Base-by-base conservation (phyloP, 768 basidiomycete genomes). In the Mrakia frigida region DNA sequence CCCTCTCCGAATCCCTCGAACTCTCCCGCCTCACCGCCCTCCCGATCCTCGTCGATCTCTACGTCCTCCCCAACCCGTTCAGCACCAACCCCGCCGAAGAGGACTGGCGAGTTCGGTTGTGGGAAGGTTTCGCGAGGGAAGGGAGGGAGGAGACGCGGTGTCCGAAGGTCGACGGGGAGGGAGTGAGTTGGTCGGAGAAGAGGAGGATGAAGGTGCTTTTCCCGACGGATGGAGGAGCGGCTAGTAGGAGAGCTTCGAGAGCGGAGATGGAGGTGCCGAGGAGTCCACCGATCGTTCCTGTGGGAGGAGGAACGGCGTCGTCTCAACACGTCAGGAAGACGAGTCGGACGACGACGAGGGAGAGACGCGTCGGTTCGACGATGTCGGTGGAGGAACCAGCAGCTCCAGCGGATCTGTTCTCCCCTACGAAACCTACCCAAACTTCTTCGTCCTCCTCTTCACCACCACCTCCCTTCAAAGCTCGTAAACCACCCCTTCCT, bases 101-200 rank as follows among this genome's bases (percentile, higher is more conserved):
- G 74, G 87, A 87, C 56, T 93, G 92, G 82, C 87, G 94, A 25
- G 82, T 91, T 46, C 86, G 88, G 33, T 92, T 94, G 82, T 95
- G 95, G 81, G 88, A 90, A 76, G 88, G 88, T 81, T 98, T 98
- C 82, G 89, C 87, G 84, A 89, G 89, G 80, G 95, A 97, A 84
- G 89, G 90, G n/a, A 92, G 90, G 84, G 78, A 78, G 6, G 84
- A 84, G 63, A 35, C n/a, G 13, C 43, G 41, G 16, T 65, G 53
- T 13, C 87, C 96, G 33, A 83, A 85, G n/a, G 83, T 98, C 50
- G 94, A 98, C 81, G 93, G 92, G 68, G 79, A 77, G 28, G 76
- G 78, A 4, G 81, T 79, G 28, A 80, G 72, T 6, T 84, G 83
- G 83, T 68, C 61, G 16, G 83, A 84, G 68, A 76, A 76, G 39